Percentiles rank a stretch among this genome's conserved stretches.
Conservation (phyloP, 176 grass and related monocot species). For the Carex kokanica region DNA sequence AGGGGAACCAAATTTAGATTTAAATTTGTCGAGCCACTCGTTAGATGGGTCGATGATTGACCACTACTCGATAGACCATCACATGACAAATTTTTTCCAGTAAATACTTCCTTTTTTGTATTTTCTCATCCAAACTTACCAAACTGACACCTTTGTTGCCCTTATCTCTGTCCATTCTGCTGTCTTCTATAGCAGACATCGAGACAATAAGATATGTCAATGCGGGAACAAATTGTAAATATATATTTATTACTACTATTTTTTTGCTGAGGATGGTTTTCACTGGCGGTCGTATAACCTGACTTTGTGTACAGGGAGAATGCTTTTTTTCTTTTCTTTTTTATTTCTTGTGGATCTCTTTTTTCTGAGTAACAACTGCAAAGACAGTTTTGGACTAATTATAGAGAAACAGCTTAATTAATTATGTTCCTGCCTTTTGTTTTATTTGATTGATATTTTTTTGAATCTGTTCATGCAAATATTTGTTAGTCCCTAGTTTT, state of each 20-base stretch:
- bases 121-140: not conserved
- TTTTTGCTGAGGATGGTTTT: not conserved
- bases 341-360: not conserved
- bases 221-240: slow-evolving; percentile 15
- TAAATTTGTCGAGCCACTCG: slow-evolving; percentile 14
- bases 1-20: slow-evolving; percentile 20
- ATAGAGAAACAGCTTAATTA: not conserved
- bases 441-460: not conserved
- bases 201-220: not conserved
- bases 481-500: not conserved
- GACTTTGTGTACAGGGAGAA: not conserved
- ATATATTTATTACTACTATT: not conserved
- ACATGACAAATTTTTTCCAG: slow-evolving; percentile 8
- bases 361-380: not conserved
- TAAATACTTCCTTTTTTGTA: not conserved
- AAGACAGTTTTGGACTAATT: slow-evolving; percentile 18
- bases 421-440: not conserved
- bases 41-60: not conserved
- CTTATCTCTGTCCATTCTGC: slow-evolving; percentile 15
- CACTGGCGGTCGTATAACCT: not conserved
- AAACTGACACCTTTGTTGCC: not conserved
- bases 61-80: not conserved
- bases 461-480: not conserved
- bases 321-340: not conserved
- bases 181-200: not conserved